A percentile compares a stretch with the other conserved stretches of the same genome.
These are phyloP conservation scores for Fusarium nodosum DNA, from an alignment of 2,329 filamentous ascomycete species.

Conservation along the genomic window DNA sequence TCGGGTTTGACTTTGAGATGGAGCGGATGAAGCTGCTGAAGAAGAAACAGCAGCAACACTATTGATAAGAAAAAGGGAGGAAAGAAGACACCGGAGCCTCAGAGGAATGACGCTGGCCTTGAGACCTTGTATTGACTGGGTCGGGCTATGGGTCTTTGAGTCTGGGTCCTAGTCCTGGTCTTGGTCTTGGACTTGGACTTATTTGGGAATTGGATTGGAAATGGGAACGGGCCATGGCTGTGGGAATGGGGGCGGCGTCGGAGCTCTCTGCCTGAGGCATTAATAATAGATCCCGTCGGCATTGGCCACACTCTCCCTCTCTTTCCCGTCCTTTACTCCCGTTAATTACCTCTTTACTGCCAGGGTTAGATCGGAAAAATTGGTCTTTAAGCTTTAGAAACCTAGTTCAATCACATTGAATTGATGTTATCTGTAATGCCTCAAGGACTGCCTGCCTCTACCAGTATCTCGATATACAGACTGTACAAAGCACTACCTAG, in stretches of 20 bases:
- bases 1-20: slow-evolving; percentile 17
- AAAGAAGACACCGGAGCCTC: slow-evolving; percentile 29
- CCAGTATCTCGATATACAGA: not conserved
- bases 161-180: slow-evolving; percentile 43
- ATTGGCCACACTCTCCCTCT: slow-evolving; percentile 17
- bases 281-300: slow-evolving; percentile 7
- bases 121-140: slow-evolving; percentile 39
- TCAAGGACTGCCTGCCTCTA: not conserved
- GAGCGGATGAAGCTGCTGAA: slow-evolving; percentile 15
- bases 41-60: slow-evolving; percentile 15
- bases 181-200: slow-evolving; percentile 23
- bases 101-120: slow-evolving; percentile 42
- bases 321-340: not conserved
- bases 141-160: slow-evolving; percentile 44
- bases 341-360: not conserved
- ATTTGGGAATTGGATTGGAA: slow-evolving; percentile 47
- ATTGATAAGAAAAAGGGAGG: slow-evolving; percentile 30
- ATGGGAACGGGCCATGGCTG: slow-evolving; percentile 39
- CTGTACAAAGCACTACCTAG: not conserved
- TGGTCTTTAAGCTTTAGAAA: not conserved
- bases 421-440: not conserved
- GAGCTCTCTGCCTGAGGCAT: slow-evolving; percentile 41
- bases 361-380: not conserved
- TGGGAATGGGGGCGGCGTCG: slow-evolving; percentile 37
- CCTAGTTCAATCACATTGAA: not conserved